phyloP scores from a whole-genome alignment of 164 flowering plant species.

The Brasenia schreberi region DNA sequence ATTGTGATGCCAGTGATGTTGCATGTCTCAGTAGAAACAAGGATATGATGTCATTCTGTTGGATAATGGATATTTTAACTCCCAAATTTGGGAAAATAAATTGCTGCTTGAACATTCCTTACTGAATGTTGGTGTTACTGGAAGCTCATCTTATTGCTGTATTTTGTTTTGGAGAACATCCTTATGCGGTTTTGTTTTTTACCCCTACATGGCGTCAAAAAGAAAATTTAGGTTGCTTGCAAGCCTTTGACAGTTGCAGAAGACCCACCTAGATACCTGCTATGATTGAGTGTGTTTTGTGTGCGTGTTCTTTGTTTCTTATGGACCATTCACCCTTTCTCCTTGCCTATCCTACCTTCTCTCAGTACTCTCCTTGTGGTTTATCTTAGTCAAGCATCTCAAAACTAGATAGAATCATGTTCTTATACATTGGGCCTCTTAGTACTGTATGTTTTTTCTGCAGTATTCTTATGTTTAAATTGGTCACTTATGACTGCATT shows the following conservation, averaged over 20 bases:
- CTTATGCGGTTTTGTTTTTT: not conserved
- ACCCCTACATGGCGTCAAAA: not conserved
- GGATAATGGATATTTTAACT: not conserved
- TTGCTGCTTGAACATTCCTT: not conserved
- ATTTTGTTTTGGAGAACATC: not conserved
- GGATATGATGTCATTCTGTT: not conserved
- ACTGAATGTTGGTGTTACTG: not conserved
- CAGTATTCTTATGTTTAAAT: too few species aligned
- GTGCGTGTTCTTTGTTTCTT: too few species aligned
- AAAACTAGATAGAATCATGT: too few species aligned
- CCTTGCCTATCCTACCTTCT: not conserved
- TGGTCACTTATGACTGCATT: constrained; percentile 4
- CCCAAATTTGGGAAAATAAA: not conserved
- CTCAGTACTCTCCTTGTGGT: not conserved
- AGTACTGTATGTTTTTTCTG: not conserved
- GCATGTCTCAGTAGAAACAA: not conserved
- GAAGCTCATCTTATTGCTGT: not conserved
- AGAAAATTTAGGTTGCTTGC: too few species aligned
- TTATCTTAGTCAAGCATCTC: not conserved
- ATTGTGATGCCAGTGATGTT: not conserved
- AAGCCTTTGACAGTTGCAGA: too few species aligned
- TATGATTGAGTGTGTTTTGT: too few species aligned
- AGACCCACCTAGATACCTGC: too few species aligned
- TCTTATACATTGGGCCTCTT: not conserved
- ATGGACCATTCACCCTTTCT: not conserved